phyloP scores from a whole-genome alignment of 2,329 filamentous ascomycete species.

The Penicillium sumatraense region DNA sequence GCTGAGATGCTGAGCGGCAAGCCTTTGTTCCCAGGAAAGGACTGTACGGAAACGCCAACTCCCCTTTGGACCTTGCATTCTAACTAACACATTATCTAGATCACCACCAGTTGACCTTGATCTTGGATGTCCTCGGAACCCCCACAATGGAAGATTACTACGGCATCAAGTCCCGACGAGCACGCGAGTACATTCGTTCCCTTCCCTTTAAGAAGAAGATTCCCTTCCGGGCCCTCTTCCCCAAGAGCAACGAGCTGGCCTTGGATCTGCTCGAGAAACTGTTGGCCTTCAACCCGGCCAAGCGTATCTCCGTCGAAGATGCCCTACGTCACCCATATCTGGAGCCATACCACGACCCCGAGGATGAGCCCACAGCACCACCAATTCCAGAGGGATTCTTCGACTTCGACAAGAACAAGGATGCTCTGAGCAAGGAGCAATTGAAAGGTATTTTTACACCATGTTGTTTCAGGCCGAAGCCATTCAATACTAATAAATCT shows the following conservation, averaged over 20 bases:
- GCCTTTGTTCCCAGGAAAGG: constrained; percentile 96
- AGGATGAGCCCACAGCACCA: constrained; percentile 94
- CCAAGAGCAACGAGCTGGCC: constrained; percentile 97
- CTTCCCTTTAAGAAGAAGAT: constrained; percentile 99
- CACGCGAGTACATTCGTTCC: constrained; percentile 96
- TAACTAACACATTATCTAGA: constrained; percentile 57
- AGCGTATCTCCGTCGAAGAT: constrained; percentile 97
- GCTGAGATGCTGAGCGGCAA: constrained; percentile 99
- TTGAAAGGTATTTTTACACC: constrained; percentile 87
- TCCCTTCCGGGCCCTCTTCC: constrained; percentile 94
- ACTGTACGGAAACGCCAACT: constrained; percentile 66
- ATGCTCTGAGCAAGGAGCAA: constrained; percentile 97
- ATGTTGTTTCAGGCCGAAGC: too few relatives aligned
- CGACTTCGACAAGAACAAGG: constrained; percentile 99
- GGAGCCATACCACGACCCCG: constrained; percentile 97
- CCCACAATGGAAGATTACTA: constrained; percentile 99
- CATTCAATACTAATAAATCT: constrained; percentile 23
- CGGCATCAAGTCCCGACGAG: constrained; percentile 97
- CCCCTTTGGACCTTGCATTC: not conserved
- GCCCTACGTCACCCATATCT: constrained; percentile 97
- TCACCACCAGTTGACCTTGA: constrained; percentile 96
- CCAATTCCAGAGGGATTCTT: constrained; percentile 99
- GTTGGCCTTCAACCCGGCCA: constrained; percentile 96
- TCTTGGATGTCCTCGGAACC: constrained; percentile 94
- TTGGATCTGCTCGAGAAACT: constrained; percentile 94